phyloP scores from a whole-genome alignment of 495 filamentous ascomycete genomes.

The Daldinia concentrica region DNA sequence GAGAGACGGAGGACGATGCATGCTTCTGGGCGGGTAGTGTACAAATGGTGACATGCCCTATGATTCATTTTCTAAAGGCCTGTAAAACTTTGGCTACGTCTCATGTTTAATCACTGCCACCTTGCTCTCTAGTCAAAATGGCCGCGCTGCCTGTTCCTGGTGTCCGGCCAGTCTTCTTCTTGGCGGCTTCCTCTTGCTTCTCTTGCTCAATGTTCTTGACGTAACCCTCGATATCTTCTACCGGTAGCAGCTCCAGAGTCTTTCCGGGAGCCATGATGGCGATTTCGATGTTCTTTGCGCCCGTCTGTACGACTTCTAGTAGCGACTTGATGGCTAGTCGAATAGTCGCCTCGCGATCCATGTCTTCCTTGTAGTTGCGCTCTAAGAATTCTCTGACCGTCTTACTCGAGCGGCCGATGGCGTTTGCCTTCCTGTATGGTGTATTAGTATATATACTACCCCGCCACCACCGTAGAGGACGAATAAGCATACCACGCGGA shows the following conservation, averaged over 20 bases:
- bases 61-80: slow-evolving; percentile 7
- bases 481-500: slow-evolving; percentile 80
- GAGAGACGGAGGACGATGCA: slow-evolving; percentile 30
- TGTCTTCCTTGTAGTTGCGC: slow-evolving; percentile 95
- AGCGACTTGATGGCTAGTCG: slow-evolving; percentile 97
- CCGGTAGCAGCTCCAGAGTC: slow-evolving; percentile 89
- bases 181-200: slow-evolving; percentile 97
- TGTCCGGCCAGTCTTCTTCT: slow-evolving; percentile 88
- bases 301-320: slow-evolving; percentile 97
- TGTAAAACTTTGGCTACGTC: slow-evolving; percentile 5
- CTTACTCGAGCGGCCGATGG: slow-evolving; percentile 97
- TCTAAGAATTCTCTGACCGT: slow-evolving; percentile 98
- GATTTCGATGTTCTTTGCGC: slow-evolving; percentile 99
- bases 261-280: slow-evolving; percentile 98
- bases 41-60: slow-evolving; percentile 22
- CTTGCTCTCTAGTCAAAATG: slow-evolving; percentile 74
- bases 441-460: slow-evolving; percentile 12
- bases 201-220: slow-evolving; percentile 98
- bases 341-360: slow-evolving; percentile 96
- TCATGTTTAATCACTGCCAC: slow-evolving; percentile 47
- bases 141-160: slow-evolving; percentile 80
- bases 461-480: background rate
- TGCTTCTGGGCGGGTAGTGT: slow-evolving; percentile 33
- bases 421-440: slow-evolving; percentile 90
- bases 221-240: slow-evolving; percentile 94